Conservation (phyloP, 2,329 filamentous ascomycete genomes). For the Fusarium tjaetaba region DNA sequence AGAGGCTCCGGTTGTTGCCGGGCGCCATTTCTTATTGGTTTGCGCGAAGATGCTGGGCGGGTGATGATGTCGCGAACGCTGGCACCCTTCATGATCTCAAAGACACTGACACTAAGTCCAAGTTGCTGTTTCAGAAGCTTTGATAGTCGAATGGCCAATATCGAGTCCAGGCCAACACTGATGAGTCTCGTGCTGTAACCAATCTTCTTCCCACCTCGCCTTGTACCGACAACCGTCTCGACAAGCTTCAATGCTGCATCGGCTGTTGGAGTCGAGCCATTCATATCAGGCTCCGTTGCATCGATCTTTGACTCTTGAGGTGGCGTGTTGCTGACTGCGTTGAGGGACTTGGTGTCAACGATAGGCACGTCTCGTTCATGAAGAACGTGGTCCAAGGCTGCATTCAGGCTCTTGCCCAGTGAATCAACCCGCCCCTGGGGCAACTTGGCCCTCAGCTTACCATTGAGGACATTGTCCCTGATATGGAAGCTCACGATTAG, state of each 20-base stretch:
- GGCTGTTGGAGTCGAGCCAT: background rate
- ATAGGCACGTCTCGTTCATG: background rate
- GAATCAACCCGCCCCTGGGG: rapidly evolving
- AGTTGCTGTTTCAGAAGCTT: conserved; percentile 16
- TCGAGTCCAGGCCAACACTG: conserved; percentile 17
- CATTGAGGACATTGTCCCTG: background rate
- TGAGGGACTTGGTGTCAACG: background rate
- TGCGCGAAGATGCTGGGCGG: background rate
- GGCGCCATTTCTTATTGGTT: background rate
- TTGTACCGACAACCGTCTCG: background rate
- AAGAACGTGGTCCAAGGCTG: background rate
- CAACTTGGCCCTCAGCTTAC: conserved; percentile 16
- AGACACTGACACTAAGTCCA: background rate
- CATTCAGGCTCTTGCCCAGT: background rate
- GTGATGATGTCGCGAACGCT: background rate
- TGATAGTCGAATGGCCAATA: conserved; percentile 21
- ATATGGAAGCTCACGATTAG: conserved; percentile 24
- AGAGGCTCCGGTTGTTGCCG: rapidly evolving
- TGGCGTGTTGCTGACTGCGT: rapidly evolving
- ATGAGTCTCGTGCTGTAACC: conserved; percentile 7
- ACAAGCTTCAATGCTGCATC: background rate
- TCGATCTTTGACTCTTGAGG: rapidly evolving
- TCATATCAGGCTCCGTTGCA: background rate
- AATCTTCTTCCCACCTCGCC: background rate
- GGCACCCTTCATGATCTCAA: conserved; percentile 22